Evolutionary conservation across 2,329 filamentous ascomycete genomes (phyloP), one percentile per base, ranked within the genome.

Genomic region (Myriosclerotinia duriaeana): DNA sequence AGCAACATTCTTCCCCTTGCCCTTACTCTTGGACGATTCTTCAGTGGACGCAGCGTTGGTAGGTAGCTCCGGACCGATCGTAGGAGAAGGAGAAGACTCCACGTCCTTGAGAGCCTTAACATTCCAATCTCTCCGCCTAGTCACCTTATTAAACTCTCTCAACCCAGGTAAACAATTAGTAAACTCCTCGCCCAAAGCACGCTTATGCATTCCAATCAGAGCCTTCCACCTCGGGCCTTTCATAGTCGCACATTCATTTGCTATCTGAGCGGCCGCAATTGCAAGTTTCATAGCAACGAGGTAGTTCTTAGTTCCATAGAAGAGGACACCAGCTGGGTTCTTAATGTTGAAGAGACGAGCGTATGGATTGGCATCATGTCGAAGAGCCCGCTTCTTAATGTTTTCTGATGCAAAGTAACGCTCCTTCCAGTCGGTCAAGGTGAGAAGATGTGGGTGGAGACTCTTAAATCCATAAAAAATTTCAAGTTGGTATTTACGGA

Each of bases 41-140:
- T 55, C 17, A 14, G 22, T 36, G 36, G 60, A 26, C 2, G n/a
- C 34, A 53, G 5, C 20, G 8, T 53, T 44, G 59, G n/a, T 6
- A 20, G 30, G 15, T 8, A n/a, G 17, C 36, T 40, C 36, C 15
- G 15, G n/a, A 34, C 15, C 40, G 22, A 44, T 20, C 15, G 34
- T 30, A 6, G 36, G 44, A 48, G 44, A 9, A 48, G 44, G 46
- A 54, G 60, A n/a, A 55, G 50, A 12, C 53, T 8, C 22, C 14
- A 15, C 17, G 15, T 34, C 42, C 26, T n/a, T n/a, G 11, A 26
- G 17, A 42, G 34, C 62, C 12, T 48, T 53, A n/a, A 66, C 58
- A 30, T 66, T 11, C 65, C 65, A 67, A 26, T 67, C 65, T 58
- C 65, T 64, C 11, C 12, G 52, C 40, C 53, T 38, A 20, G 58